Evolutionary conservation across 176 grass and related monocot genomes (phyloP), one percentile per base, ranked within the genome.

Genomic region (Oryza glaberrima): DNA sequence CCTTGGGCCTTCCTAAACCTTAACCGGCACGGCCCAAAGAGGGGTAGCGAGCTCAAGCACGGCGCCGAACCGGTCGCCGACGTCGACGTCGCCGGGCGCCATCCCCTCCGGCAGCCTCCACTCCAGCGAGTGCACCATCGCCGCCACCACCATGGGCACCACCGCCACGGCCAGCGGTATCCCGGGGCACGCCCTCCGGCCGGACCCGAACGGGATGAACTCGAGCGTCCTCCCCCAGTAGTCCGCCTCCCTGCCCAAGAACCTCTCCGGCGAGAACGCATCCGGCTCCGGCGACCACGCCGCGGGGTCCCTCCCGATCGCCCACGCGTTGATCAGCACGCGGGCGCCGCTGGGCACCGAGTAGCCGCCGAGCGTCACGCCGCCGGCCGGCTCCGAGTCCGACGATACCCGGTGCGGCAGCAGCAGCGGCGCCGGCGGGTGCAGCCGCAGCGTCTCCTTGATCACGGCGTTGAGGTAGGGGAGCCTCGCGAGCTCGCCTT

Each of bases 211-310:
- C 10, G 90, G 81, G 11, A 85, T 70, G 41, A 82, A 88, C 72
- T 82, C 86, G 3, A 69, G 79, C 67, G 81, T 43, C 43, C 76
- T 70, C 25, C 81, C 89, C 10, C 81, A 63, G 78, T 81, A 84
- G 14, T 81, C 77, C 65, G 79, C 40, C 54, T 88, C 77, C 17
- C 83, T 88, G 28, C 72, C 82, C 63, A 91, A 48, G 76, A 91
- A 91, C 49, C 89, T 73, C 77, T 92, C 90, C 63, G 90, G 82
- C 82, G n/a, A 10, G 48, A 88, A 92, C 23, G 14, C 78, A 32
- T 78, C 66, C 26, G 90, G 77, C 65, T 85, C 46, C 0, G 45
- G 23, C 51, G 51, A 54, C 90, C 86, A 92, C 19, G 67, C 48
- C 51, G 69, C 23, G 35, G 86, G 90, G 66, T 92, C 82, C 15